A percentile compares a stretch with the other conserved stretches of the same genome.
Conservation (phyloP, 2,329 filamentous ascomycete species). For the Dothideomycetidae sp. region DNA sequence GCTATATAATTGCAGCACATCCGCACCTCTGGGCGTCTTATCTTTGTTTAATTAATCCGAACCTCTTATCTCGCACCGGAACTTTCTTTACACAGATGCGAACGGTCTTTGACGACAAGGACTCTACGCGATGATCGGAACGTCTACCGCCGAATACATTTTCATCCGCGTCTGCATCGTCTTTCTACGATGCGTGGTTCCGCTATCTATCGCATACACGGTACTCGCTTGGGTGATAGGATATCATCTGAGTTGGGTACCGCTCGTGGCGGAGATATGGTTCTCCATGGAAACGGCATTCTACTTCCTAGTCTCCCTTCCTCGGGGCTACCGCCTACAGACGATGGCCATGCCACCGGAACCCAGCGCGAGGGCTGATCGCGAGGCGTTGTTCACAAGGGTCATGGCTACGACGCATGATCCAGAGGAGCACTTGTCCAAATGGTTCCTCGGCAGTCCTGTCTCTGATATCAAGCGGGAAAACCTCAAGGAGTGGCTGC, state of each 20-base stretch:
- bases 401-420: conserved; percentile 43
- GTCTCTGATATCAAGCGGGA: conserved; percentile 46
- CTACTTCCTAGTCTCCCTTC: conserved; percentile 40
- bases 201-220: neutral
- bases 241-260: neutral
- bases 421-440: conserved; percentile 41
- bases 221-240: neutral
- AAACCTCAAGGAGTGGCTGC: conserved; percentile 52
- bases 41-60: no score
- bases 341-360: conserved; percentile 37
- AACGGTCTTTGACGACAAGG: no score
- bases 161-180: conserved; percentile 5
- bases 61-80: no score
- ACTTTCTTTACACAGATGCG: no score
- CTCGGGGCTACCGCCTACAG: conserved; percentile 38
- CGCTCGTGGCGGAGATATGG: conserved; percentile 28
- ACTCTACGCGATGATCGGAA: conserved; percentile 3
- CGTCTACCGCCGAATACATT: neutral
- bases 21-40: no score
- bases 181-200: neutral
- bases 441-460: conserved; percentile 53
- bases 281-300: conserved; percentile 40
- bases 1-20: no score
- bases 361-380: conserved; percentile 31
- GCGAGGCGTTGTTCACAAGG: conserved; percentile 42